These are phyloP conservation scores for Tolypocladium pustulatum DNA, from an alignment of 2,329 filamentous ascomycete genomes.

Conservation along the genomic window DNA sequence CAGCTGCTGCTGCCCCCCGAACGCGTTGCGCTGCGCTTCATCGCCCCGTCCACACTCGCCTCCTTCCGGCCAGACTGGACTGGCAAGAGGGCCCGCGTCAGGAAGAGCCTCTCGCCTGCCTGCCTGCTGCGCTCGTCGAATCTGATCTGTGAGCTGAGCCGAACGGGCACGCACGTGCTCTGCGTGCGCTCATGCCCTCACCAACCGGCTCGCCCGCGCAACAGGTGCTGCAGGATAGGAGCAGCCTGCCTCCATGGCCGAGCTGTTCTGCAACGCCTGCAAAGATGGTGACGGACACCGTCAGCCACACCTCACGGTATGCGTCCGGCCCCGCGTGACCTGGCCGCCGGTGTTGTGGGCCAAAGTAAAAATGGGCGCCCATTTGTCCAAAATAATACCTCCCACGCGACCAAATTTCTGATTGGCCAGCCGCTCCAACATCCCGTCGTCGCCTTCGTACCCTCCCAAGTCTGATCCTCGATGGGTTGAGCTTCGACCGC, in stretches of 20 bases:
- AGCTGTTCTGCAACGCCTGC: background rate
- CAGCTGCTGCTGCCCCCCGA: constrained; percentile 1
- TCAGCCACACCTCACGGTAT: background rate
- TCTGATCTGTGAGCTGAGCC: too few relatives aligned
- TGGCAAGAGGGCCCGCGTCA: too few relatives aligned
- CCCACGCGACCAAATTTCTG: constrained; percentile 26
- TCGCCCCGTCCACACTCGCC: background rate
- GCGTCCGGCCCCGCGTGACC: background rate
- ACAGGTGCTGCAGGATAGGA: background rate
- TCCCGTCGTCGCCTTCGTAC: constrained; percentile 21
- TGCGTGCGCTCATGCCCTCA: background rate
- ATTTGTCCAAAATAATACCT: constrained; percentile 23
- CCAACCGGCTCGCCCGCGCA: background rate
- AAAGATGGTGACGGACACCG: background rate
- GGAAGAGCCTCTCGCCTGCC: too few relatives aligned
- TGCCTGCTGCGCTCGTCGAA: background rate
- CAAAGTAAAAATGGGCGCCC: constrained; percentile 20
- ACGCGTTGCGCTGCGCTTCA: background rate
- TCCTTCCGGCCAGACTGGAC: background rate
- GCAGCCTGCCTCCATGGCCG: background rate
- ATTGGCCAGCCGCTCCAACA: constrained; percentile 22
- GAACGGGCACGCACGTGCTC: background rate
- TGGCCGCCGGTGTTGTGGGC: constrained; percentile 10
- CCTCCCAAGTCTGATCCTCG: constrained; percentile 20
- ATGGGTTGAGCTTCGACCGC: constrained; percentile 11